Percentiles rank a stretch among this genome's conserved stretches.
These are phyloP conservation scores for Starmerella scarabaei DNA, from an alignment of 805 yeast species.

Conservation along the genomic window DNA sequence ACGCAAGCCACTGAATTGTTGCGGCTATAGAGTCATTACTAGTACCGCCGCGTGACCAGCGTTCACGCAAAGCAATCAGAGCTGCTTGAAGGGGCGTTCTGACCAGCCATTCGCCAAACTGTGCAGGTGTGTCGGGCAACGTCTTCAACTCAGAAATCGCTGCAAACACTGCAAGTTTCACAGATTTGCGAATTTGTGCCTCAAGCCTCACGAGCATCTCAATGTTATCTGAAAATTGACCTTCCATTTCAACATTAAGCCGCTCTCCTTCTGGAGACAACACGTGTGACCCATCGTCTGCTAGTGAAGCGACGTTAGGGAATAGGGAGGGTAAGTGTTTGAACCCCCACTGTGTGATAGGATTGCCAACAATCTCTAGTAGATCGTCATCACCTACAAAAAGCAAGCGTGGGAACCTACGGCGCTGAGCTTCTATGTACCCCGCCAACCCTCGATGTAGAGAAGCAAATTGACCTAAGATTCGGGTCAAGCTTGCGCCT, in stretches of 20 bases:
- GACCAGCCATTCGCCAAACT: constrained; percentile 29
- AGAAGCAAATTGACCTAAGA: constrained; percentile 42
- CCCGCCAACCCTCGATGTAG: constrained; percentile 58
- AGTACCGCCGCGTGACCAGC: constrained; percentile 1
- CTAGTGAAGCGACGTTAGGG: constrained; percentile 23
- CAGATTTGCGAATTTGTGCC: constrained; percentile 35
- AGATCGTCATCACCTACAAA: constrained; percentile 87
- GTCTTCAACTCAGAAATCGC: constrained; percentile 25
- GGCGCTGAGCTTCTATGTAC: constrained; percentile 69
- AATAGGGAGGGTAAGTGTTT: constrained; percentile 9
- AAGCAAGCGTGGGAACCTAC: constrained; percentile 63
- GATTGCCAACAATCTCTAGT: constrained; percentile 58
- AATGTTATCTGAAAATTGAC: constrained; percentile 34
- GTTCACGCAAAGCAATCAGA: constrained; percentile 16
- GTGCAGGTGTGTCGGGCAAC: constrained; percentile 13
- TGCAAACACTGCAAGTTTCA: constrained; percentile 29
- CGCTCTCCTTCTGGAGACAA: constrained; percentile 55
- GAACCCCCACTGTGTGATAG: constrained; percentile 30
- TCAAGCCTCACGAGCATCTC: constrained; percentile 59
- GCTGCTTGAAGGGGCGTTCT: constrained; percentile 41
- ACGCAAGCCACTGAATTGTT: constrained; percentile 2
- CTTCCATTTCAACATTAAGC: constrained; percentile 30
- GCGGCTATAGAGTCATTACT: no score
- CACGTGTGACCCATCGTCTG: constrained; percentile 25
- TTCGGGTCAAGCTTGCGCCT: constrained; percentile 34